Evolutionary conservation across 805 yeast genomes (phyloP).

Genomic region (Kluyveromyces wickerhamii): DNA sequence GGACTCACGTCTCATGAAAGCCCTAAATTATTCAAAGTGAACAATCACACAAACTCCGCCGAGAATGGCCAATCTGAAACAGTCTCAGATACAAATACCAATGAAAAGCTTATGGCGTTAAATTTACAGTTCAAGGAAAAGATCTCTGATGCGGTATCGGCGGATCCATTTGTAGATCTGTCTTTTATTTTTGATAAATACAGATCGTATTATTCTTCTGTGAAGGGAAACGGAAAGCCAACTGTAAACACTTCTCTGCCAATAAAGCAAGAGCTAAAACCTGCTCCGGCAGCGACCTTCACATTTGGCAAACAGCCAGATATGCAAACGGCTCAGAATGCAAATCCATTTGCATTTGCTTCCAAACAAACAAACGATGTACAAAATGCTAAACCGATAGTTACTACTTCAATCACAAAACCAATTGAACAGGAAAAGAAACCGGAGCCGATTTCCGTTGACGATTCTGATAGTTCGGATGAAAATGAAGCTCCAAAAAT

Average conservation of each 20-base stretch:
- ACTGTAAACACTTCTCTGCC: conserved; percentile 5
- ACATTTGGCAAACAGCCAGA: conserved; percentile 1
- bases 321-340: background rate
- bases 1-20: conserved; percentile 5
- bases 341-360: conserved; percentile 2
- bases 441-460: conserved; percentile 5
- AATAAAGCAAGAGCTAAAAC: too few relatives aligned
- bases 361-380: background rate
- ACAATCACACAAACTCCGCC: conserved; percentile 3
- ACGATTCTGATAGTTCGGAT: conserved; percentile 5
- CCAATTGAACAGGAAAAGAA: conserved; percentile 9
- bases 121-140: conserved; percentile 51
- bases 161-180: conserved; percentile 48
- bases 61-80: conserved; percentile 2
- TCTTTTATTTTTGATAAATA: conserved; percentile 52
- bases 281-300: conserved; percentile 13
- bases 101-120: conserved; percentile 53
- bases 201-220: conserved; percentile 39
- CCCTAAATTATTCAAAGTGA: conserved; percentile 1
- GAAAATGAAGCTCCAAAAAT: conserved; percentile 51
- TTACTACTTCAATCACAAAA: background rate
- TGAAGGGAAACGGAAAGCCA: conserved; percentile 18
- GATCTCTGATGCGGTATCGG: conserved; percentile 34
- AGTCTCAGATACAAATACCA: conserved; percentile 25
- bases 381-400: background rate